These are phyloP conservation scores for Irpex rosettiformis DNA, from an alignment of 1,284 basidiomycete species.

Conservation along the genomic window DNA sequence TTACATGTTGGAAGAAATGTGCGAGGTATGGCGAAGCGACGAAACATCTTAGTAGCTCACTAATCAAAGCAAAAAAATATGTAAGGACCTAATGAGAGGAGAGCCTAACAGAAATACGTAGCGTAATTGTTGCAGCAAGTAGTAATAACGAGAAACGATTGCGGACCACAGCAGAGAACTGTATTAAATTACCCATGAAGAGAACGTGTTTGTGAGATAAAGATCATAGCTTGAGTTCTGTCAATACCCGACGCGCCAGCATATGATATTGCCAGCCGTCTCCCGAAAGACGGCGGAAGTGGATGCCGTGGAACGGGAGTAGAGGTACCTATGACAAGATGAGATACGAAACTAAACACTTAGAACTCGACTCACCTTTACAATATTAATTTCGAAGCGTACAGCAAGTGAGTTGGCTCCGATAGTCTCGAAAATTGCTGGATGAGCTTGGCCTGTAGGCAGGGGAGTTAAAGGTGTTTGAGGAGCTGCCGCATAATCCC, in stretches of 20 bases:
- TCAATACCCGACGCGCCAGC: slow-evolving; percentile 90
- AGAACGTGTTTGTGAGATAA: background rate
- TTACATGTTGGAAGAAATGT: background rate
- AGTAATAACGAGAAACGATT: slow-evolving; percentile 11
- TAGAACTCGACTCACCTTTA: slow-evolving; percentile 65
- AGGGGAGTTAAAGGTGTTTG: slow-evolving; percentile 41
- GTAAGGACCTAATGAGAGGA: slow-evolving; percentile 1
- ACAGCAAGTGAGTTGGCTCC: slow-evolving; percentile 79
- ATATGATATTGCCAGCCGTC: slow-evolving; percentile 98
- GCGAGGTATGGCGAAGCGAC: background rate
- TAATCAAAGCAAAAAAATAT: slow-evolving; percentile 3
- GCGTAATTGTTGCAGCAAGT: background rate
- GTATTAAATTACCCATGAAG: slow-evolving; percentile 6
- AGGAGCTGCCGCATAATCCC: slow-evolving; percentile 47
- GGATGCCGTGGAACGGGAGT: slow-evolving; percentile 92
- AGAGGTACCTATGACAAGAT: slow-evolving; percentile 73
- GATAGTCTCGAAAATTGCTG: slow-evolving; percentile 70
- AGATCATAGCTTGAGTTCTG: slow-evolving; percentile 85
- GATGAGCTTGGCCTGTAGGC: slow-evolving; percentile 61
- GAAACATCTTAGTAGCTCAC: background rate
- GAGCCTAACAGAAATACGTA: slow-evolving; percentile 4
- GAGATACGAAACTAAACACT: slow-evolving; percentile 8
- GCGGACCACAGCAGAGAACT: slow-evolving; percentile 1
- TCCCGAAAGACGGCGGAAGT: slow-evolving; percentile 89
- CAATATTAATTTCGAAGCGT: slow-evolving; percentile 91